Base-by-base conservation (phyloP, 139 green algal species). In the Ostreobium quekettii region DNA sequence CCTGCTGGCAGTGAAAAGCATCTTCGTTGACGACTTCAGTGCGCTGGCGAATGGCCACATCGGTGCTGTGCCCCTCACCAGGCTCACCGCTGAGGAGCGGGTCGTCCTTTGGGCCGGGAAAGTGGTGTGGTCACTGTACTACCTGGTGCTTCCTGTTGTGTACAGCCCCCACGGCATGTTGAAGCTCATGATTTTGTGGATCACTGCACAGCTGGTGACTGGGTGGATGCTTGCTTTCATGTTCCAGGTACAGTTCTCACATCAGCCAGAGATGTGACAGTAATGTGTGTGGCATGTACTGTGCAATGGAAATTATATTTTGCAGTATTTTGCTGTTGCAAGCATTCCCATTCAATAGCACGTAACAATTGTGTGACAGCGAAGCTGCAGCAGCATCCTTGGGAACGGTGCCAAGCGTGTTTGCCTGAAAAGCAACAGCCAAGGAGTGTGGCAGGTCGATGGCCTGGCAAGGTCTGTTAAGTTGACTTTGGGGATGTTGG, bases 171-270 rank as follows among this genome's bases (percentile, higher is more conserved):
- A 76, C 53, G 46, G 33, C 35, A 60, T 71, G 64, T 22, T 1
- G 1, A 31, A 66, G 31, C 66, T 85, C 31, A 24, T 65, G 8
- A 62, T 48, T 1, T 36, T 78, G 31, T 85, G 79, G 76, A 64
- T 82, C n/a, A 53, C 71, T 19, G 60, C 67, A 4, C 59, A 84
- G 57, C 49, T 71, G 22, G 60, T 80, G 5, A 72, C 75, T 24
- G 85, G 83, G 26, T 89, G 83, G 85, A 76, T 74, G 31, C 69
- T 91, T 47, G 83, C 83, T 19, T 83, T 87, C 71, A 81, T 91
- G 81, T 91, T 91, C 71, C 83, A 89, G 76, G 83, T 86, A 39
- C 3, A 62, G n/a, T n/a, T n/a, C n/a, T n/a, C n/a, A n/a, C n/a
- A n/a, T n/a, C n/a, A n/a, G n/a, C n/a, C n/a, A n/a, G n/a, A n/a